Base-by-base conservation (phyloP, 257 asterid species). In the Gardenia jasminoides region DNA sequence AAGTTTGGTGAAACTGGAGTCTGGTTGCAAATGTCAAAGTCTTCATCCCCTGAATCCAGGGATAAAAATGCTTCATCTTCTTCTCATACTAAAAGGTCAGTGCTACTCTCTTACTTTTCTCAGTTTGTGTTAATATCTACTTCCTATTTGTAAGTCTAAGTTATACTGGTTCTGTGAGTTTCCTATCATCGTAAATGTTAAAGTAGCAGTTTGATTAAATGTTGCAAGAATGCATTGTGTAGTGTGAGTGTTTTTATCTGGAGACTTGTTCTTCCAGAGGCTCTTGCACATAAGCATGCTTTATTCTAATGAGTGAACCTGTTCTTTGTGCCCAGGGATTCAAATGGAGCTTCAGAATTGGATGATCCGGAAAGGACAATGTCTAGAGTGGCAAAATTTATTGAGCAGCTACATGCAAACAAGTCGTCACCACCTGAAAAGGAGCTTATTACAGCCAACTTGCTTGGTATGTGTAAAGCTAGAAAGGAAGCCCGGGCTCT, bases 361-460 rank as follows among this genome's bases (percentile, higher is more conserved):
- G 96, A 91, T 85, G 97, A 92, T 84, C 85, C 88, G 47, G 88
- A 91, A 76, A 88, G 82, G 82, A 86, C 90, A 12, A 78, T 76
- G 74, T 82, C 97, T 46, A 89, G 92, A 79, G 96, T 94, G 85
- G 90, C 96, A 83, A 86, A 91, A 74, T 84, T 94, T 76, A 50
- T 94, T 43, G 97, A 92, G 86, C 98, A 92, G 81, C 88, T 94
- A 59, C 97, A 94, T 76, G 89, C 90, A 59, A 87, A 67, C 74
- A 87, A 68, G 67, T 90, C 98, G 26, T 87, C 97, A 15, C 88
- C 92, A 10, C 90, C 82, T 11, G 98, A 92, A 86, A 94, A 82
- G 82, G 97, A 94, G 78, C 97, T 94, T 67, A 90, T 87, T 78
- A 90, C 98, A n/a, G 92, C 98, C 80, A 92, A 93, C 73, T 86